Evolutionary conservation across 129 eudicot species (phyloP).

Genomic region (Daucus carota): DH1_v3.0 NC_030389.2:44615501-44616000

Average conservation of each 20-base stretch:
- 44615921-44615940: too few relatives aligned
- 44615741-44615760: not conserved
- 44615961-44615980: too few relatives aligned
- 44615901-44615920: too few relatives aligned
- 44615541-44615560: too few relatives aligned
- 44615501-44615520: too few relatives aligned
- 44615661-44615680: not conserved
- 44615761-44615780: not conserved
- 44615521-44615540: too few relatives aligned
- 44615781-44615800: not conserved
- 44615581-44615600: too few relatives aligned
- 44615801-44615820: conserved; percentile 4
- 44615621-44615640: not conserved
- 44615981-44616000: too few relatives aligned
- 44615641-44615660: not conserved
- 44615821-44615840: not conserved
- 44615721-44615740: not conserved
- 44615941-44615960: too few relatives aligned
- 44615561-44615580: too few relatives aligned
- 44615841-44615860: not conserved
- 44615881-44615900: not conserved
- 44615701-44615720: not conserved
- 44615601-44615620: too few relatives aligned
- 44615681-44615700: not conserved
- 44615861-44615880: not conserved